Percentiles rank a stretch among this genome's conserved stretches.
phyloP scores from a whole-genome alignment of 139 green algal genomes.

The Coccomyxa sp. region DNA sequence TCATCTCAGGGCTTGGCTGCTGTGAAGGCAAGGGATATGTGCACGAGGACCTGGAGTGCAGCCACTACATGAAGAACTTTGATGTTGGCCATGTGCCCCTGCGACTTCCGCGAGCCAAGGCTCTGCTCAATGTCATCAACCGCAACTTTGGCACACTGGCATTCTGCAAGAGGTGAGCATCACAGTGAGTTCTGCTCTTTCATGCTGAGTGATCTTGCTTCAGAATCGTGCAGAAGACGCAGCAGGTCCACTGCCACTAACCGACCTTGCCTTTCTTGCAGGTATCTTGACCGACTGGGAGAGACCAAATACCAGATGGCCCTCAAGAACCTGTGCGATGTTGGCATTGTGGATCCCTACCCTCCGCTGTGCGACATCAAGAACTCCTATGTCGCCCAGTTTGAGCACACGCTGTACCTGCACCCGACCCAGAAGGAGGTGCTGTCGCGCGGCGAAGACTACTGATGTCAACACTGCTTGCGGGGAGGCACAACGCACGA shows the following conservation, averaged over 20 bases:
- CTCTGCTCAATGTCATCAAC: conserved; percentile 94
- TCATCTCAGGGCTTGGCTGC: too few relatives aligned
- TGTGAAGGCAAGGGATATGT: conserved; percentile 81
- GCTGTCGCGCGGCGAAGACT: conserved; percentile 90
- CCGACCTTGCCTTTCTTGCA: too few relatives aligned
- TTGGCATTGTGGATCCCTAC: conserved; percentile 90
- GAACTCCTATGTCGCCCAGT: conserved; percentile 94
- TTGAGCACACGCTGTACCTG: conserved; percentile 97
- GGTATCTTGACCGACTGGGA: conserved; percentile 91
- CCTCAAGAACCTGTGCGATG: conserved; percentile 96
- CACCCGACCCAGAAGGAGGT: conserved; percentile 95
- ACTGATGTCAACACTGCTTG: conserved; percentile 47
- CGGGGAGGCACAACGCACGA: too few relatives aligned
- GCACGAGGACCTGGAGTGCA: conserved; percentile 95
- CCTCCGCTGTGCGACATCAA: conserved; percentile 92
- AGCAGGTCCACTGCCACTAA: too few relatives aligned
- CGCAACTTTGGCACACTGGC: conserved; percentile 96
- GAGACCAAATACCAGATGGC: conserved; percentile 99
- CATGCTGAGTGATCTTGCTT: too few relatives aligned
- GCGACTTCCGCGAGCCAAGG: conserved; percentile 89
- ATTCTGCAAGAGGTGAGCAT: conserved; percentile 82
- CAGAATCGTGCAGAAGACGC: too few relatives aligned
- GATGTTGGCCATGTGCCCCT: conserved; percentile 83
- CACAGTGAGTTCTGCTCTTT: too few relatives aligned
- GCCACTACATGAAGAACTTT: conserved; percentile 99